Percentiles rank a stretch among this genome's conserved stretches.
Evolutionary conservation across 805 yeast species (phyloP).

Genomic region (Wickerhamomyces kurtzmanii): DNA sequence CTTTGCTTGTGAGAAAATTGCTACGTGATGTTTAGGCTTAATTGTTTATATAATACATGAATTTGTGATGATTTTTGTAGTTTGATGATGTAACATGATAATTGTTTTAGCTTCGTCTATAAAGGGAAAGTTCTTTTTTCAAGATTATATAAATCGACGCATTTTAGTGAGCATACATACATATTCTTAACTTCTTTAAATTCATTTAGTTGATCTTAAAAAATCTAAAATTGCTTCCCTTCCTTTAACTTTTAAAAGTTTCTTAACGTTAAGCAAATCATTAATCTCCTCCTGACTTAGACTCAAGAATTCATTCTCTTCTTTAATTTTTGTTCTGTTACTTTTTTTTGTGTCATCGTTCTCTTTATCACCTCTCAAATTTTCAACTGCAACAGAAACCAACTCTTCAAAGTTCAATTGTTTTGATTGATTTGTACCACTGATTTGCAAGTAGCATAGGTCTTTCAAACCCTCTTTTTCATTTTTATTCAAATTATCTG

Average conservation of each 20-base stretch:
- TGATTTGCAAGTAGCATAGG: conserved; percentile 22
- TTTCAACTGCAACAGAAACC: conserved; percentile 27
- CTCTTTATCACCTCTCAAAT: conserved; percentile 10
- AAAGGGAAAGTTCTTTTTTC: no score
- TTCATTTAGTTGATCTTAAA: no score
- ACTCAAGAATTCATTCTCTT: conserved; percentile 4
- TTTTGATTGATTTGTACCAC: conserved; percentile 21
- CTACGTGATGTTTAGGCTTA: no score
- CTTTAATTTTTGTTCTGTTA: conserved; percentile 8
- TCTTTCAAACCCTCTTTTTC: conserved; percentile 22
- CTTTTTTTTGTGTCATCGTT: conserved; percentile 10
- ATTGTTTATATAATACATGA: no score
- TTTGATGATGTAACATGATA: no score
- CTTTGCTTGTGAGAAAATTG: no score
- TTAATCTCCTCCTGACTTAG: conserved; percentile 27
- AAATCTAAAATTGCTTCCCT: conserved; percentile 53
- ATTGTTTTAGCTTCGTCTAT: no score
- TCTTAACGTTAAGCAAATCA: conserved; percentile 46
- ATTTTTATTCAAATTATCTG: conserved; percentile 13
- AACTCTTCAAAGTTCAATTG: conserved; percentile 37
- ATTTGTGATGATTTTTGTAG: no score
- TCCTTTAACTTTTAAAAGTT: conserved; percentile 61
- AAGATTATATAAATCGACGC: no score
- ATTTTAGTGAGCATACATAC: no score
- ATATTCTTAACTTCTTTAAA: no score